Evolutionary conservation across 768 basidiomycete species (phyloP), one percentile per base, ranked within the genome.

Genomic region (Infundibulicybe gibba): DNA sequence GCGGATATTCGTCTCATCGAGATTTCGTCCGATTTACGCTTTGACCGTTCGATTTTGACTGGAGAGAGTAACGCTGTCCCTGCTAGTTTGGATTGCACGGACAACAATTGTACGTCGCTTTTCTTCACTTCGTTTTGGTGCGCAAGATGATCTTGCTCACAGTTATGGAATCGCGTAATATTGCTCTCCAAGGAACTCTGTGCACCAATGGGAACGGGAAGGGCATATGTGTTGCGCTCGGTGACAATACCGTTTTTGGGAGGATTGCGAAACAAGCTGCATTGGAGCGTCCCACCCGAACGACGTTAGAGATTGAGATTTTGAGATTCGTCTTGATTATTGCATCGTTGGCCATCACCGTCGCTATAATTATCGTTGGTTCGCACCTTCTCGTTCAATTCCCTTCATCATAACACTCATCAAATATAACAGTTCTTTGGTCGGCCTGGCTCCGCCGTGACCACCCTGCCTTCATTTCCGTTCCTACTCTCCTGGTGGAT

Each of bases 1-100:
- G 85, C 86, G 3, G 87, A 89, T 55, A 48, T 88, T 13, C 75
- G 80, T 41, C 66, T 89, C n/a, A 71, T 86, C 32, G 68, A 80
- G 3, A 73, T 72, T 17, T 77, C 75, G 16, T 63, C 73, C 2
- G 84, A 86, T 55, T 61, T 84, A 33, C 72, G 72, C 46, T 78
- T 85, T 40, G 85, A 86, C 53, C 68, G 82, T 25, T 76, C 80
- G 30, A 72, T 85, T 33, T 68, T 87, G n/a, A 87, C 85, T 4
- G 81, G 80, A 13, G 80, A 82, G 62, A 76, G 76, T 51, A 63
- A 65, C 49, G 50, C 63, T 12, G 33, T 68, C 21, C 50, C 55
- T 11, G 56, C 57, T n/a, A 50, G 57, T 33, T 58, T 66, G 2
- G 64, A 71, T 49, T 45, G 53, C 65, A 69, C 64, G 5, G 65